A percentile compares a stretch with the other conserved stretches of the same genome.
These are phyloP conservation scores for Myriosclerotinia duriaeana DNA, from an alignment of 2,329 filamentous ascomycete genomes.

Conservation along the genomic window DNA sequence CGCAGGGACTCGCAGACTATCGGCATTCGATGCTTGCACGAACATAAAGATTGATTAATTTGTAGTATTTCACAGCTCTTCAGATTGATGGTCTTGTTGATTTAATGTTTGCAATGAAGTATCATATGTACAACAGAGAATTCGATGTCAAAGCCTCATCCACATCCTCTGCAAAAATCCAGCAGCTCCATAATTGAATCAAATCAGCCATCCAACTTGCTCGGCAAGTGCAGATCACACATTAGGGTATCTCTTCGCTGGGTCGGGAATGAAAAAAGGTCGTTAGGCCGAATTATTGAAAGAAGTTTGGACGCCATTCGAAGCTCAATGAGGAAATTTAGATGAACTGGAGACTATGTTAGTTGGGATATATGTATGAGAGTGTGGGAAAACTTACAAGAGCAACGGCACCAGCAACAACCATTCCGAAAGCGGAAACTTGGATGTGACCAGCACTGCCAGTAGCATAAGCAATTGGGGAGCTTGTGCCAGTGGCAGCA, in stretches of 20 bases:
- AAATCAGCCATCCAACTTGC: slow-evolving; percentile 24
- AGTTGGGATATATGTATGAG: slow-evolving; percentile 21
- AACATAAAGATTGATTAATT: background rate
- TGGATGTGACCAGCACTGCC: slow-evolving; percentile 37
- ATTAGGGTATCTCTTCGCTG: slow-evolving; percentile 30
- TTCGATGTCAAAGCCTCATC: slow-evolving; percentile 24
- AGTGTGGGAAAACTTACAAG: slow-evolving; percentile 35
- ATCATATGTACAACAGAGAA: slow-evolving; percentile 25
- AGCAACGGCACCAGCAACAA: slow-evolving; percentile 41
- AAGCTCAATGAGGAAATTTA: slow-evolving; percentile 35
- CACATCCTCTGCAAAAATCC: slow-evolving; percentile 22
- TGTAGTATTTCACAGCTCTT: slow-evolving; percentile 8
- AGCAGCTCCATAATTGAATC: slow-evolving; percentile 19
- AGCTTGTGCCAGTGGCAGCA: slow-evolving; percentile 31
- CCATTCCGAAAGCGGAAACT: slow-evolving; percentile 38
- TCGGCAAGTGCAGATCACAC: slow-evolving; percentile 32
- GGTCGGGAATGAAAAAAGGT: slow-evolving; percentile 31
- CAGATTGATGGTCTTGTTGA: slow-evolving; percentile 3
- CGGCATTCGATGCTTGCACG: background rate
- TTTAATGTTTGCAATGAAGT: slow-evolving; percentile 20
- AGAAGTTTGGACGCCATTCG: slow-evolving; percentile 27
- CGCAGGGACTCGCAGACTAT: background rate
- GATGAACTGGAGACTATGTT: slow-evolving; percentile 34
- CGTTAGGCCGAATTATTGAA: slow-evolving; percentile 32
- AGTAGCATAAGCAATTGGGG: slow-evolving; percentile 38